phyloP scores from a whole-genome alignment of 805 yeast genomes.

The Candida chilensis region DNA sequence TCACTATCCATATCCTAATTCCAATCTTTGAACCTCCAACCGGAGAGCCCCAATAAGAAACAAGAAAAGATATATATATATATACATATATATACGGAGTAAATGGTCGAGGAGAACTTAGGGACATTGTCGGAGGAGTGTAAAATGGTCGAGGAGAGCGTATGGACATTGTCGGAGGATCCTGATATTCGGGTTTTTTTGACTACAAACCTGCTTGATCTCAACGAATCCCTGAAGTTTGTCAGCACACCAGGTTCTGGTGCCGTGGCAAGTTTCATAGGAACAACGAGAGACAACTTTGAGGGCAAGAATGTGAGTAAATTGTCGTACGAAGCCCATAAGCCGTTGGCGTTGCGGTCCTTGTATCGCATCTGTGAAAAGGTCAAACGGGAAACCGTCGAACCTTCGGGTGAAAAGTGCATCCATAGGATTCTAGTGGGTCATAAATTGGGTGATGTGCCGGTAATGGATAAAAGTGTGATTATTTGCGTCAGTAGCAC shows the following conservation, averaged over 20 bases:
- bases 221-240: conserved; percentile 16
- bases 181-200: conserved; percentile 9
- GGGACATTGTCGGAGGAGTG: too few species aligned
- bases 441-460: conserved; percentile 40
- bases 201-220: conserved; percentile 9
- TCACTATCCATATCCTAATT: too few species aligned
- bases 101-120: too few species aligned
- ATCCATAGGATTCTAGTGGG: conserved; percentile 27
- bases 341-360: conserved; percentile 27
- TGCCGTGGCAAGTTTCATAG: conserved; percentile 39
- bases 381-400: conserved; percentile 15
- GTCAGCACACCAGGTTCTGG: conserved; percentile 36
- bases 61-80: too few species aligned
- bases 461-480: conserved; percentile 36
- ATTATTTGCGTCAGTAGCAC: conserved; percentile 31
- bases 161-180: too few species aligned
- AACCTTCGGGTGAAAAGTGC: conserved; percentile 5
- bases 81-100: too few species aligned
- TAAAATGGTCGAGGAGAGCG: too few species aligned
- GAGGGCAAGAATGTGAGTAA: conserved; percentile 26
- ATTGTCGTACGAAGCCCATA: conserved; percentile 37
- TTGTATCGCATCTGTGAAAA: conserved; percentile 20
- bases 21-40: too few species aligned
- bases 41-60: too few species aligned
- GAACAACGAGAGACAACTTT: conserved; percentile 37